These are phyloP conservation scores for Mycena maculata DNA, from an alignment of 768 basidiomycete genomes.

Conservation along the genomic window DNA sequence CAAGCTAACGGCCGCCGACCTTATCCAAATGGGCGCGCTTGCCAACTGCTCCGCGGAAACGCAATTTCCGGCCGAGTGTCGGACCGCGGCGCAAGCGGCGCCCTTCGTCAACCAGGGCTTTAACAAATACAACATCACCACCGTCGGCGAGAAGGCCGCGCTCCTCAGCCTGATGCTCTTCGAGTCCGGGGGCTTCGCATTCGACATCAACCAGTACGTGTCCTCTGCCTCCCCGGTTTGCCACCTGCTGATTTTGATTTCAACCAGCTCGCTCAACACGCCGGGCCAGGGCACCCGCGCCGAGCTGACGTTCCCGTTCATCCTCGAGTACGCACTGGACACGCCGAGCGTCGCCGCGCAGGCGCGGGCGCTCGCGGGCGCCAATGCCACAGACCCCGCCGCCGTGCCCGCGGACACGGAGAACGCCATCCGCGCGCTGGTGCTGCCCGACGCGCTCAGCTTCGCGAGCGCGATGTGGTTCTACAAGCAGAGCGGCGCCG, in stretches of 20 bases:
- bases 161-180: conserved; percentile 39
- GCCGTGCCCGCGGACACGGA: conserved; percentile 28
- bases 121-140: conserved; percentile 31
- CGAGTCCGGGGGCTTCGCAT: conserved; percentile 36
- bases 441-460: conserved; percentile 36
- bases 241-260: neutral
- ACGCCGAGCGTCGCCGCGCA: conserved; percentile 30
- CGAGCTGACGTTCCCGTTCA: conserved; percentile 39
- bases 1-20: conserved; percentile 33
- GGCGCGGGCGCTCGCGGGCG: conserved; percentile 32
- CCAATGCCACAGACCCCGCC: conserved; percentile 6
- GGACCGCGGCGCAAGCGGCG: conserved; percentile 36
- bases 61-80: conserved; percentile 34
- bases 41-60: conserved; percentile 30
- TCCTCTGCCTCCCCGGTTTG: neutral
- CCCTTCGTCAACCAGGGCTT: conserved; percentile 41
- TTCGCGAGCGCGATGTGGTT: conserved; percentile 43
- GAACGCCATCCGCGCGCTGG: conserved; percentile 36
- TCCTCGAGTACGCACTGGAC: conserved; percentile 41
- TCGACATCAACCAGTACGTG: conserved; percentile 40
- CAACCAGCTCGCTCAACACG: conserved; percentile 27
- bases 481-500: conserved; percentile 33
- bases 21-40: conserved; percentile 35
- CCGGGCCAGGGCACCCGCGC: conserved; percentile 42
- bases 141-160: conserved; percentile 38